Evolutionary conservation across 2,329 filamentous ascomycete species (phyloP).

Genomic region (Diaporthe amygdali): DNA sequence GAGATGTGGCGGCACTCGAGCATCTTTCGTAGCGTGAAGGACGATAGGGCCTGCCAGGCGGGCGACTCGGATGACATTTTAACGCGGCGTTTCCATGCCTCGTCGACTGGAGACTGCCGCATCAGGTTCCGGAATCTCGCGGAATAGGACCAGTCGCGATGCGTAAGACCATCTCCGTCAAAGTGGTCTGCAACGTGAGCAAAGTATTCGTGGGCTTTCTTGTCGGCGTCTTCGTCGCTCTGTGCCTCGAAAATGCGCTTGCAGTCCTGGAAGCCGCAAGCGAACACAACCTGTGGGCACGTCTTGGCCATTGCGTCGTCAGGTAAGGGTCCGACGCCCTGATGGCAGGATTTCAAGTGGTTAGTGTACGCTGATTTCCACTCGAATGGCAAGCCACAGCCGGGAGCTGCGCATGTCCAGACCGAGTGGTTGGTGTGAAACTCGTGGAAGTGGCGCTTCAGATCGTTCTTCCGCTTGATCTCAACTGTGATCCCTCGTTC

Average conservation of each 20-base stretch:
- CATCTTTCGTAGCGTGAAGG: slow-evolving; percentile 46
- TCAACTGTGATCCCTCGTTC: slow-evolving; percentile 46
- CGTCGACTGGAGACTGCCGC: slow-evolving; percentile 42
- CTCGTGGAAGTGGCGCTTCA: slow-evolving; percentile 54
- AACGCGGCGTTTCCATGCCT: slow-evolving; percentile 44
- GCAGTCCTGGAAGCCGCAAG: slow-evolving; percentile 53
- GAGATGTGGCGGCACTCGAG: slow-evolving; percentile 51
- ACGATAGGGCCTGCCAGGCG: slow-evolving; percentile 48
- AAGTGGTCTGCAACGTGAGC: slow-evolving; percentile 53
- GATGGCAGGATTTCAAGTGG: slow-evolving; percentile 50
- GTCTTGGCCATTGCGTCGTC: slow-evolving; percentile 47
- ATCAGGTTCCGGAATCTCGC: slow-evolving; percentile 51
- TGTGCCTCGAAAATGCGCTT: slow-evolving; percentile 48
- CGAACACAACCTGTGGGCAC: slow-evolving; percentile 53
- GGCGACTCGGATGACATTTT: slow-evolving; percentile 41
- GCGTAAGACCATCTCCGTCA: slow-evolving; percentile 43
- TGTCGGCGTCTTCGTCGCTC: slow-evolving; percentile 43
- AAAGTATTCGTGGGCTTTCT: slow-evolving; percentile 50
- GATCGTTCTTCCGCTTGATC: slow-evolving; percentile 52
- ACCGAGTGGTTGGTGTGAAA: slow-evolving; percentile 53
- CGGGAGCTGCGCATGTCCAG: slow-evolving; percentile 50
- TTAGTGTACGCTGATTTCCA: slow-evolving; percentile 54
- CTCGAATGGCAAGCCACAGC: slow-evolving; percentile 51
- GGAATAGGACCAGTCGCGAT: slow-evolving; percentile 50
- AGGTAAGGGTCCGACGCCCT: slow-evolving; percentile 38